Evolutionary conservation across 2,329 filamentous ascomycete genomes (phyloP), one percentile per base, ranked within the genome.

Genomic region (Aureobasidium subglaciale): DNA sequence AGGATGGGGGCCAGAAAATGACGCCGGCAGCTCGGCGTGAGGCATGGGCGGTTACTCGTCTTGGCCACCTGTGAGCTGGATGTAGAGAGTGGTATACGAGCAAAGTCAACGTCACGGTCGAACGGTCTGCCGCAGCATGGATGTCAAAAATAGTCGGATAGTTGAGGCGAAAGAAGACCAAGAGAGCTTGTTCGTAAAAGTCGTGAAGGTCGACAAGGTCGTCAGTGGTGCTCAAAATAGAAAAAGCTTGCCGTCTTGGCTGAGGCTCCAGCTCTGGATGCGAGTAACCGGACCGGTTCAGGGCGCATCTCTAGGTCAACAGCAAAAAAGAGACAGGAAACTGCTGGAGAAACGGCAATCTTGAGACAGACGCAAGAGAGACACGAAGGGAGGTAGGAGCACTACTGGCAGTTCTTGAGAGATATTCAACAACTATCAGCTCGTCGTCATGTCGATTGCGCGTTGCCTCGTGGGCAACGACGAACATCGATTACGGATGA

Each of bases 361-460:
- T 38, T 16, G n/a, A 50, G 34, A 27, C 32, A 37, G 32, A 4
- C 27, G 5, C 16, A 24, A 35, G 34, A 16, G 46, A 50, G 34
- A 38, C 32, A 38, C 46, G 46, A 38, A 9, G 32, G 18, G 46
- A 29, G 24, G 32, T 7, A n/a, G 25, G 20, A 37, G 29, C 9
- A 46, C 53, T 55, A 55, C 53, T 55, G 53, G 41, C 53, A 46
- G 53, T 46, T 55, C 25, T 37, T 45, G 38, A 4, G 15, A n/a
- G n/a, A n/a, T n/a, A n/a, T n/a, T n/a, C n/a, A n/a, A n/a, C n/a
- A n/a, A 45, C 52, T 43, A 46, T 35, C 29, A 32, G 20, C 16
- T n/a, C 50, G 50, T 43, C 40, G 54, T 56, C 54, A 49, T 56
- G 25, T 24, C 45, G 54, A 48, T 46, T 56, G 53, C 42, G 53